These are phyloP conservation scores for Eutypa lata DNA, from an alignment of 2,329 filamentous ascomycete genomes.

Conservation along the genomic window DNA sequence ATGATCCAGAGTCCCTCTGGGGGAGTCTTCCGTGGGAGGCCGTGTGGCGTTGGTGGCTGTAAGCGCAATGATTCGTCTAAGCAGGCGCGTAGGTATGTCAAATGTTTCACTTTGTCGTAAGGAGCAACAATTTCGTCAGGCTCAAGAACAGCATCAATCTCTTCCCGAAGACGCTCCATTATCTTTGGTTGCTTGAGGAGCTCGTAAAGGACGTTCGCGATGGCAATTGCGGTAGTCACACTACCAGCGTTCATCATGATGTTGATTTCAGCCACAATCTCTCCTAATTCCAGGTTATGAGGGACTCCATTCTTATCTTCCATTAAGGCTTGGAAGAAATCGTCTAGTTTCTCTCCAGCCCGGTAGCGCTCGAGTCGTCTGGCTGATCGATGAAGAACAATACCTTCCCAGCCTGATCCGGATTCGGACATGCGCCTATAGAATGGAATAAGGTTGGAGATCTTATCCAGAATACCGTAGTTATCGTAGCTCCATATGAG, in stretches of 20 bases:
- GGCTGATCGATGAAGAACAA: conserved; percentile 43
- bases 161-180: conserved; percentile 38
- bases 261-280: conserved; percentile 53
- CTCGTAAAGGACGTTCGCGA: conserved; percentile 51
- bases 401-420: conserved; percentile 42
- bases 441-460: conserved; percentile 44
- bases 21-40: conserved; percentile 42
- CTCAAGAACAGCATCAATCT: conserved; percentile 43
- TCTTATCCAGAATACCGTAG: conserved; percentile 44
- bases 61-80: conserved; percentile 48
- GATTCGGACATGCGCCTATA: conserved; percentile 37
- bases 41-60: conserved; percentile 39
- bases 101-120: conserved; percentile 47
- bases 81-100: conserved; percentile 50
- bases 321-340: conserved; percentile 58
- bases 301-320: conserved; percentile 39
- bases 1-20: conserved; percentile 39
- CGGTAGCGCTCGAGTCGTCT: conserved; percentile 41
- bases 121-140: conserved; percentile 40
- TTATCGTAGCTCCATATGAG: conserved; percentile 50
- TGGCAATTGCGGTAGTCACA: conserved; percentile 46
- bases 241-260: conserved; percentile 52
- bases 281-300: conserved; percentile 50
- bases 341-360: conserved; percentile 52
- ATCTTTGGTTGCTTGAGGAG: conserved; percentile 44